A percentile compares a stretch with the other conserved stretches of the same genome.
Evolutionary conservation across 331 rosid genomes (phyloP).

Genomic region (Pyracantha coccinea): DNA sequence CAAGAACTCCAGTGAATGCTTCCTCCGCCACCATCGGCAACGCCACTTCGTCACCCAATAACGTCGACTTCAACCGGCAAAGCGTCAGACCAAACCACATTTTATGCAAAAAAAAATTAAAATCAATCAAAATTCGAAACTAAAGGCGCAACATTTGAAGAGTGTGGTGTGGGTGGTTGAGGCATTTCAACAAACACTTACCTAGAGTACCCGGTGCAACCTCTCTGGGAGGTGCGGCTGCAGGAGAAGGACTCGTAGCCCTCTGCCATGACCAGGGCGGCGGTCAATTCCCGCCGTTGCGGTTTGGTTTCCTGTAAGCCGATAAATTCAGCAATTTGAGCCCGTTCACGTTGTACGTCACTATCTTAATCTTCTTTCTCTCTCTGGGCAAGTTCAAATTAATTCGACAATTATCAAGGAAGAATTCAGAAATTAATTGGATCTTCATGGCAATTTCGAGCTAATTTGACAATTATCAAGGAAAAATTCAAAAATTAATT

Average conservation of each 20-base stretch:
- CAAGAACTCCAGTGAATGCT: slow-evolving; percentile 70
- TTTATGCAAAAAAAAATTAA: slow-evolving; percentile 17
- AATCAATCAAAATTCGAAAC: neutral
- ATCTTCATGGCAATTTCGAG: too few relatives aligned
- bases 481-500: too few relatives aligned
- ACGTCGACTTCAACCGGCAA: slow-evolving; percentile 83
- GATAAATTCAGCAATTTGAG: slow-evolving; percentile 61
- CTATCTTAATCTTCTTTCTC: slow-evolving; percentile 53
- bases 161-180: neutral
- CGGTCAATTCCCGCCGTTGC: slow-evolving; percentile 58
- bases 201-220: slow-evolving; percentile 82
- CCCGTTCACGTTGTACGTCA: slow-evolving; percentile 90
- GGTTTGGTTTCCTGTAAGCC: slow-evolving; percentile 91
- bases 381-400: too few relatives aligned
- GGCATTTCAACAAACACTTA: slow-evolving; percentile 29
- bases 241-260: slow-evolving; percentile 93
- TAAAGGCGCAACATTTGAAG: neutral
- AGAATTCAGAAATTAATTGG: too few relatives aligned
- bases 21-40: slow-evolving; percentile 77
- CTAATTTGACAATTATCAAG: too few relatives aligned
- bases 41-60: slow-evolving; percentile 59
- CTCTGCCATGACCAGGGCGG: slow-evolving; percentile 61
- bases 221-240: slow-evolving; percentile 57
- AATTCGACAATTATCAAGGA: too few relatives aligned
- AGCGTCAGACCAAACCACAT: slow-evolving; percentile 57